phyloP scores from a whole-genome alignment of 768 basidiomycete genomes.

The Trametes sanguinea region DNA sequence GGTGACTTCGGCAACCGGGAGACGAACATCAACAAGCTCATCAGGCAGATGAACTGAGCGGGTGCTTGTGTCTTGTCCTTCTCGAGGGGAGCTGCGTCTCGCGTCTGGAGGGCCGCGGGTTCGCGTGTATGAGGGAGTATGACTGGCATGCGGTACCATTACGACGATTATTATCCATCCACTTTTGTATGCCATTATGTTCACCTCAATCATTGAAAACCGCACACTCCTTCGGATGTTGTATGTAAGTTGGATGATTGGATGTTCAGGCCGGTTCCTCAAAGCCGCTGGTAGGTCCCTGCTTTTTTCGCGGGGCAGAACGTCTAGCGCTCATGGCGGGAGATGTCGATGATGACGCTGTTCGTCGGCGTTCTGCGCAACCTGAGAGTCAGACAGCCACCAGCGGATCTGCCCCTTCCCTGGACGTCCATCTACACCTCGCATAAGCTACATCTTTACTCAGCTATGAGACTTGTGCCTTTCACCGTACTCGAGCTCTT shows the following conservation, averaged over 20 bases:
- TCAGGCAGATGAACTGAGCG: constrained; percentile 87
- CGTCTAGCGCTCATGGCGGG: neutral
- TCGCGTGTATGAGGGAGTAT: constrained; percentile 26
- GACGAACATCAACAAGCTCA: constrained; percentile 94
- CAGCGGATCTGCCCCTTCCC: too few species aligned
- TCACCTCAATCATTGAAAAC: constrained; percentile 23
- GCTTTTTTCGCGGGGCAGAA: too few species aligned
- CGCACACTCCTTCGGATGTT: neutral
- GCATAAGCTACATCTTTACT: neutral
- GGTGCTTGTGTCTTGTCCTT: constrained; percentile 4
- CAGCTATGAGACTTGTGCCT: constrained; percentile 9
- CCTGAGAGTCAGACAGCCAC: too few species aligned
- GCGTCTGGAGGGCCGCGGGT: constrained; percentile 14
- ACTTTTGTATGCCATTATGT: constrained; percentile 33
- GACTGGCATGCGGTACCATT: constrained; percentile 28
- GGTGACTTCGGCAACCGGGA: constrained; percentile 99
- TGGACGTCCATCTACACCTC: too few species aligned
- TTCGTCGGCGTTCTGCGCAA: neutral
- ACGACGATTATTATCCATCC: constrained; percentile 21
- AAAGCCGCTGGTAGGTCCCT: too few species aligned
- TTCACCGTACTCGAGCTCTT: neutral
- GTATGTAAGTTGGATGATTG: neutral
- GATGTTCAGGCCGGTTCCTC: too few species aligned
- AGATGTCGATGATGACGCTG: neutral
- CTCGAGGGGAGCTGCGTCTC: constrained; percentile 2